Percentiles rank a stretch among this genome's conserved stretches.
These are phyloP conservation scores for Diaporthe amygdali DNA, from an alignment of 2,329 filamentous ascomycete genomes.

Conservation along the genomic window DNA sequence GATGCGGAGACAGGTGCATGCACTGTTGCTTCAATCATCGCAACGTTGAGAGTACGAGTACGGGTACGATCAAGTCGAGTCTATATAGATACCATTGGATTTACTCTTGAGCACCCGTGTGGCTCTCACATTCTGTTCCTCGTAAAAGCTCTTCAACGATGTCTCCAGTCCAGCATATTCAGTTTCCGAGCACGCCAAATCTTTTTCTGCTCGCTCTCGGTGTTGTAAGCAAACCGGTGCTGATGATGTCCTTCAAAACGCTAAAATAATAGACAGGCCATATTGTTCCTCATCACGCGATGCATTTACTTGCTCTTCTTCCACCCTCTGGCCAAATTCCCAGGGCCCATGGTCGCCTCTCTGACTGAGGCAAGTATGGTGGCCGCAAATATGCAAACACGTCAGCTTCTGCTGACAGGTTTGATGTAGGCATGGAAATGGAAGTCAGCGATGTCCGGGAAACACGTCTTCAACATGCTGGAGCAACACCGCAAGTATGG, in stretches of 20 bases:
- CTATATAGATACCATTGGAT: not conserved
- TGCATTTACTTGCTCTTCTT: constrained; percentile 20
- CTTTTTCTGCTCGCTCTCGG: not conserved
- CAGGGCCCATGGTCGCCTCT: constrained; percentile 6
- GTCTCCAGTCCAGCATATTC: not conserved
- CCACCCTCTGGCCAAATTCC: constrained; percentile 22
- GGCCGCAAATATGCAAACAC: no score
- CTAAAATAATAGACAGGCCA: not conserved
- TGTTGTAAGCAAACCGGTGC: not conserved
- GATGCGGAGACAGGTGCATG: not conserved
- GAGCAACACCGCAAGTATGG: constrained; percentile 16
- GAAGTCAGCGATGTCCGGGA: not conserved
- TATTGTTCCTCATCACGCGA: not conserved
- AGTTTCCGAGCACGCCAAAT: not conserved
- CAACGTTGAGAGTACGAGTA: not conserved
- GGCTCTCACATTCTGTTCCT: not conserved
- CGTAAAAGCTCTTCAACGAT: not conserved
- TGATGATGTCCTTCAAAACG: not conserved
- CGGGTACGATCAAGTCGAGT: not conserved
- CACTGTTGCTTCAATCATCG: not conserved
- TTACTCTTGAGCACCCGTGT: not conserved
- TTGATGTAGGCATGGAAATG: constrained; percentile 2
- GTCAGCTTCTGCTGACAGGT: not conserved
- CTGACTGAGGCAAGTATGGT: not conserved
- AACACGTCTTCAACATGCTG: constrained; percentile 6